These are phyloP conservation scores for Candida manassasensis DNA, from an alignment of 805 yeast species.

Conservation along the genomic window DNA sequence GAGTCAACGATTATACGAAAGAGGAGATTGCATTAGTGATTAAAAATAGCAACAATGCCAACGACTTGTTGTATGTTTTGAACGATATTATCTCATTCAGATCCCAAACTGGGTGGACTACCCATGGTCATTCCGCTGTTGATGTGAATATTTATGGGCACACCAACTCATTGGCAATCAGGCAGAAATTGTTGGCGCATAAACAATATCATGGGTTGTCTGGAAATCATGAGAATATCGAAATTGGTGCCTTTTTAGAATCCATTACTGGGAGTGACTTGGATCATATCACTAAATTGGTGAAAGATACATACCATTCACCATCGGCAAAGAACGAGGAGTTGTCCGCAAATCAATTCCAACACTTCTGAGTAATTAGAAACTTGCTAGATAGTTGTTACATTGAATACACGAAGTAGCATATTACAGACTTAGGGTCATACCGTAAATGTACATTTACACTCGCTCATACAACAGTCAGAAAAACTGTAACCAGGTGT, in stretches of 20 bases:
- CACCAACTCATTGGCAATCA: conserved; percentile 50
- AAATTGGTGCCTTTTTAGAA: conserved; percentile 73
- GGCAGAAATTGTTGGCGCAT: conserved; percentile 27
- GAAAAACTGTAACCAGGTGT: too few species aligned
- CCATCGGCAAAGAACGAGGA: conserved; percentile 17
- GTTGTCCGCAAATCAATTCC: too few species aligned
- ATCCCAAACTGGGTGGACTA: conserved; percentile 93
- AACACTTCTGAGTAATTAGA: too few species aligned
- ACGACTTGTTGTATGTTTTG: conserved; percentile 44
- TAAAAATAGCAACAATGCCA: conserved; percentile 21
- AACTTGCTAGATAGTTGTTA: too few species aligned
- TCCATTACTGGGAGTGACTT: conserved; percentile 46
- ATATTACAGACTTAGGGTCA: too few species aligned
- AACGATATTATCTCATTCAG: conserved; percentile 73
- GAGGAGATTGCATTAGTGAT: conserved; percentile 41
- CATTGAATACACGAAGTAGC: too few species aligned
- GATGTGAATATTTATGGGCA: conserved; percentile 89
- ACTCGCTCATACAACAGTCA: too few species aligned
- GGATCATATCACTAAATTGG: conserved; percentile 41
- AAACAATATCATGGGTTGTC: conserved; percentile 40
- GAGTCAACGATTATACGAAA: conserved; percentile 52
- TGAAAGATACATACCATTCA: conserved; percentile 48
- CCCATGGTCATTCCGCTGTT: conserved; percentile 94
- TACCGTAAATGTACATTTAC: too few species aligned
- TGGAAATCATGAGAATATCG: conserved; percentile 86